Conservation (phyloP, 2,329 filamentous ascomycete species). For the Cladophialophora carrionii region DNA sequence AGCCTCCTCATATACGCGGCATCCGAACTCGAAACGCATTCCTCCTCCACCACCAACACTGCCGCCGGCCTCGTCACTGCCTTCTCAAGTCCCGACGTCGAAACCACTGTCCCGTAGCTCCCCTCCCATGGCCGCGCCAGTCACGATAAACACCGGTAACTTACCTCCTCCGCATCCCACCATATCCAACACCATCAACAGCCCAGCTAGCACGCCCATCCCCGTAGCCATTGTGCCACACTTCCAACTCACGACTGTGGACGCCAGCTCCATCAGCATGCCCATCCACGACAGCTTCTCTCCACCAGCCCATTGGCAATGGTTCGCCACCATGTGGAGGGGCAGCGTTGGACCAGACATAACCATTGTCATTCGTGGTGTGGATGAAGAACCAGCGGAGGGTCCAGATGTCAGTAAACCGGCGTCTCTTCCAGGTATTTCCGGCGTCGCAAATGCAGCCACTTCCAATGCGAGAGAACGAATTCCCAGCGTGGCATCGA, state of each 20-base stretch:
- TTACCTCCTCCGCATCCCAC: neutral
- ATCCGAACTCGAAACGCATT: slow-evolving; percentile 29
- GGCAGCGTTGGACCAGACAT: slow-evolving; percentile 78
- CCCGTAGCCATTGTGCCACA: slow-evolving; percentile 77
- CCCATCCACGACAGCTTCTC: slow-evolving; percentile 77
- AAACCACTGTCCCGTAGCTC: slow-evolving; percentile 27
- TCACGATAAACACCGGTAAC: neutral
- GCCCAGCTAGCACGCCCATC: slow-evolving; percentile 42
- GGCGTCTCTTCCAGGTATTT: slow-evolving; percentile 41
- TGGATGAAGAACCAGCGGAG: slow-evolving; percentile 38
- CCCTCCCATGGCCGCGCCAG: slow-evolving; percentile 22
- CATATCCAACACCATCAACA: neutral
- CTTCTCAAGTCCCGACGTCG: slow-evolving; percentile 38
- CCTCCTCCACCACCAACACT: slow-evolving; percentile 27
- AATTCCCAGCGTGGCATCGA: slow-evolving; percentile 5
- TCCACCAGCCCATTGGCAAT: slow-evolving; percentile 92
- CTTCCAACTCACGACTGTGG: slow-evolving; percentile 78
- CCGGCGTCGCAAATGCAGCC: neutral
- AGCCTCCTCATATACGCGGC: slow-evolving; percentile 22
- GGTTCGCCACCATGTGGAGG: slow-evolving; percentile 93
- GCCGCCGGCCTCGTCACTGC: slow-evolving; percentile 27
- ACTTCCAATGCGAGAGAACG: slow-evolving; percentile 15
- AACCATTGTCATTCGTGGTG: slow-evolving; percentile 51
- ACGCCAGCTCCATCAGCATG: slow-evolving; percentile 72
- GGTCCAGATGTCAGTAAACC: slow-evolving; percentile 43